phyloP scores from a whole-genome alignment of 2,329 filamentous ascomycete genomes.

The Myriosclerotinia duriaeana region DNA sequence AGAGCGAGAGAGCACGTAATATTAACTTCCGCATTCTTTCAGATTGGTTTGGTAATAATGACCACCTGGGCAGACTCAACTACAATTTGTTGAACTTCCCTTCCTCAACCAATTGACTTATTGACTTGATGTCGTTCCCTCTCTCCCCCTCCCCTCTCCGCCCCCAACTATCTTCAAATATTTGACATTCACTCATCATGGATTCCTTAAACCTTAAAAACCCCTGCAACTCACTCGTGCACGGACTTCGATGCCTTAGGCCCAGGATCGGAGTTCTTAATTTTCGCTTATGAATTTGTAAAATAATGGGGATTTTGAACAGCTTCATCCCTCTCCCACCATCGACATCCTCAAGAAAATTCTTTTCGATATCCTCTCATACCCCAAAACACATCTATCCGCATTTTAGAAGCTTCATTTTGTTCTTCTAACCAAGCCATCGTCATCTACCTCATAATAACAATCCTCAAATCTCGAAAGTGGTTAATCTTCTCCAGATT shows the following conservation, averaged over 20 bases:
- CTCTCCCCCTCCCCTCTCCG: too few species aligned
- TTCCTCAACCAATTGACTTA: too few species aligned
- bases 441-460: slow-evolving; percentile 15
- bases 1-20: too few species aligned
- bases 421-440: slow-evolving; percentile 29
- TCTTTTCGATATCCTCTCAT: slow-evolving; percentile 13
- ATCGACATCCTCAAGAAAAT: slow-evolving; percentile 17
- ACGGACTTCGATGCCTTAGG: slow-evolving; percentile 4
- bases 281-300: slow-evolving; percentile 21
- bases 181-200: too few species aligned
- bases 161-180: too few species aligned
- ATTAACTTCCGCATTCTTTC: too few species aligned
- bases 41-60: too few species aligned
- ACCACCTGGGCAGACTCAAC: too few species aligned
- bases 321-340: slow-evolving; percentile 10
- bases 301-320: slow-evolving; percentile 18
- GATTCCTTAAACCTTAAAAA: too few species aligned
- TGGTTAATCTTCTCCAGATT: slow-evolving; percentile 1
- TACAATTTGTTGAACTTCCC: too few species aligned
- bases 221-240: neutral
- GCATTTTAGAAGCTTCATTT: slow-evolving; percentile 23
- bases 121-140: too few species aligned
- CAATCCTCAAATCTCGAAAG: slow-evolving; percentile 1
- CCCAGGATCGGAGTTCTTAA: neutral
- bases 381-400: slow-evolving; percentile 5